Evolutionary conservation across 768 basidiomycete genomes (phyloP), one percentile per base, ranked within the genome.

Genomic region (Amyloporia xantha): DNA sequence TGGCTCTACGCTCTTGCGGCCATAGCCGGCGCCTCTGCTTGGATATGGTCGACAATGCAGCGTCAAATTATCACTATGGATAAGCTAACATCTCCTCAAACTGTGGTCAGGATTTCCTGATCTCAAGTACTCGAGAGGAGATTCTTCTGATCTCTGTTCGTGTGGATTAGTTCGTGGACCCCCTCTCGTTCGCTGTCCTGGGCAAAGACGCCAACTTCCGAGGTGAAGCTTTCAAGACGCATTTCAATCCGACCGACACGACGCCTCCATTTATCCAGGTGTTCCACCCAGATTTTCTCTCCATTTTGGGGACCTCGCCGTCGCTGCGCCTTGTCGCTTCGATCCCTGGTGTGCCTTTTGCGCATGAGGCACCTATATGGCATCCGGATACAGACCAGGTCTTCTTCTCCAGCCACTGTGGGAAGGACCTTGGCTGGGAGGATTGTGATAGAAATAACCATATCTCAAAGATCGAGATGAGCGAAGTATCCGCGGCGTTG

Each of bases 301-400:
- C 61, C 6, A 68, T 88, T 47, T 73, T 87, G 1, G 87, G 86
- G 1, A 53, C 63, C 4, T 65, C 68, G 19, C 78, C 86, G 4
- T 74, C 74, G 0, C 73, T 90, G 40, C 72, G 74, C 3, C 61
- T 76, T 51, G 76, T 91, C 41, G 79, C 79, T 0, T 74, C 76
- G 9, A 77, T 80, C 50, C 72, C 74, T 2, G 76, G 72, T 2
- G 82, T 81, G 60, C 81, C 81, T 2, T 80, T 87, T 53, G 86
- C 86, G 15, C 87, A 91, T 59, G 89, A 91, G 66, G 88, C 84
- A 2, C 84, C 85, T 0, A 70, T 89, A 1, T 87, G 80, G 63
- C 67, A 77, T 27, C 66, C 79, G 4, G 73, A 70, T 13, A 82
- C 79, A 12, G 77, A 88, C 56, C 78, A 83, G 53, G 71, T 91